Evolutionary conservation across 495 filamentous ascomycete species (phyloP).

Genomic region (Acidiella bohemica): DNA sequence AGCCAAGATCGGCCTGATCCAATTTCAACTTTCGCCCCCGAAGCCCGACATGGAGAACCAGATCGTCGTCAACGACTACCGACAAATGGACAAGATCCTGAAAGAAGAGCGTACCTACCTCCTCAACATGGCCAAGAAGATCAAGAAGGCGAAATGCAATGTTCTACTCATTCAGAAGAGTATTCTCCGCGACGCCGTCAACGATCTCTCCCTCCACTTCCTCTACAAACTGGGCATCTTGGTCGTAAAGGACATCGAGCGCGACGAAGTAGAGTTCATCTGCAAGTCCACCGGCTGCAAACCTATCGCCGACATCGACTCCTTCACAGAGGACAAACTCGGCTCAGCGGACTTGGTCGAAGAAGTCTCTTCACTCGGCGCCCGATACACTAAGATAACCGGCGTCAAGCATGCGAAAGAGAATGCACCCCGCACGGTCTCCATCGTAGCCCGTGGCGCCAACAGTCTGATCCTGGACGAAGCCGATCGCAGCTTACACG

Average conservation of each 20-base stretch:
- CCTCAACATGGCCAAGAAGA: conserved; percentile 98
- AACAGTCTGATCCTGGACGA: conserved; percentile 92
- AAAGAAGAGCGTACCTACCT: conserved; percentile 98
- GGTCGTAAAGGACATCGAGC: conserved; percentile 91
- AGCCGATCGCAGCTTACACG: conserved; percentile 88
- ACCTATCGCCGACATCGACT: conserved; percentile 96
- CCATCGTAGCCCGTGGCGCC: conserved; percentile 84
- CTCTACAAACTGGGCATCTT: conserved; percentile 93
- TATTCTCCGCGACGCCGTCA: conserved; percentile 92
- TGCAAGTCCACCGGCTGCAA: conserved; percentile 96
- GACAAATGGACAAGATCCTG: conserved; percentile 99
- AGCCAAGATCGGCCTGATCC: conserved; percentile 89
- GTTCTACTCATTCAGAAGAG: conserved; percentile 98
- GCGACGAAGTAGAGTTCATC: conserved; percentile 97
- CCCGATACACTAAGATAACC: conserved; percentile 84
- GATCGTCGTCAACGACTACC: conserved; percentile 96
- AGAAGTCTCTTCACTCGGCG: conserved; percentile 74
- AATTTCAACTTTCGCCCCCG: conserved; percentile 94
- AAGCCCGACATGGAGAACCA: conserved; percentile 99
- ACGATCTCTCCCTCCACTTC: conserved; percentile 93
- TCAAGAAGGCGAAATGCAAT: conserved; percentile 99
- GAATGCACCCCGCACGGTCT: conserved; percentile 55
- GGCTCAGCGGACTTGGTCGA: conserved; percentile 91
- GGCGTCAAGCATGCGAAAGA: conserved; percentile 55
- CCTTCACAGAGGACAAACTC: conserved; percentile 97